Percentiles rank a stretch among this genome's conserved stretches.
These are phyloP conservation scores for Sporothrix phasma DNA, from an alignment of 2,329 filamentous ascomycete species.

Conservation along the genomic window DNA sequence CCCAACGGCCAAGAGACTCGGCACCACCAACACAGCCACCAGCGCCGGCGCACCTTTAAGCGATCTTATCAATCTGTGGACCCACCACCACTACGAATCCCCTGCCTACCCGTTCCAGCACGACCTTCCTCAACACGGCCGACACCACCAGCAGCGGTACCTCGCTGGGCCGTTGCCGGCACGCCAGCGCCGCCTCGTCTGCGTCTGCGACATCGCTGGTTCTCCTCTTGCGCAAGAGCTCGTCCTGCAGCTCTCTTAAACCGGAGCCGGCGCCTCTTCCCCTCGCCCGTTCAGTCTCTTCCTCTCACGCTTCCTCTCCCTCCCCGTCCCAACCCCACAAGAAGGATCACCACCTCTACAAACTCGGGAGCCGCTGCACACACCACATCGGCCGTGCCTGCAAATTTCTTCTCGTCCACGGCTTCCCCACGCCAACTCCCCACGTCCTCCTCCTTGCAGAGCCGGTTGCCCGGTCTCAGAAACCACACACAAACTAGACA, in stretches of 20 bases:
- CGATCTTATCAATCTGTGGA: slow-evolving; percentile 11
- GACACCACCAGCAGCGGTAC: neutral
- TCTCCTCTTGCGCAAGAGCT: neutral
- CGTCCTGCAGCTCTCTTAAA: neutral
- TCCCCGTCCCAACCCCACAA: neutral
- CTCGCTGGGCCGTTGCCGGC: slow-evolving; percentile 1
- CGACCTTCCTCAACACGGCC: neutral
- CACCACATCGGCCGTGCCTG: slow-evolving; percentile 2
- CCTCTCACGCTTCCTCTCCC: neutral
- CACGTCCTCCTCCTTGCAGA: neutral
- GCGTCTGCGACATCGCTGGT: neutral
- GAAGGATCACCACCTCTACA: neutral
- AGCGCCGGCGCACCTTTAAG: slow-evolving; percentile 2
- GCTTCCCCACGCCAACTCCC: neutral
- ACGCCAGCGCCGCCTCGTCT: neutral
- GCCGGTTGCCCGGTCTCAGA: neutral
- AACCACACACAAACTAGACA: neutral
- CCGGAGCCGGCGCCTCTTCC: neutral
- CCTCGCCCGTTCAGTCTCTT: neutral
- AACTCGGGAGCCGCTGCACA: neutral
- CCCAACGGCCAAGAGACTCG: neutral
- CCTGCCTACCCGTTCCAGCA: neutral
- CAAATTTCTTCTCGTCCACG: neutral
- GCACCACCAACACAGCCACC: neutral
- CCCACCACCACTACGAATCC: slow-evolving; percentile 1